Base-by-base conservation (phyloP, 164 flowering plant genomes). In the Sextonia rubra region DNA sequence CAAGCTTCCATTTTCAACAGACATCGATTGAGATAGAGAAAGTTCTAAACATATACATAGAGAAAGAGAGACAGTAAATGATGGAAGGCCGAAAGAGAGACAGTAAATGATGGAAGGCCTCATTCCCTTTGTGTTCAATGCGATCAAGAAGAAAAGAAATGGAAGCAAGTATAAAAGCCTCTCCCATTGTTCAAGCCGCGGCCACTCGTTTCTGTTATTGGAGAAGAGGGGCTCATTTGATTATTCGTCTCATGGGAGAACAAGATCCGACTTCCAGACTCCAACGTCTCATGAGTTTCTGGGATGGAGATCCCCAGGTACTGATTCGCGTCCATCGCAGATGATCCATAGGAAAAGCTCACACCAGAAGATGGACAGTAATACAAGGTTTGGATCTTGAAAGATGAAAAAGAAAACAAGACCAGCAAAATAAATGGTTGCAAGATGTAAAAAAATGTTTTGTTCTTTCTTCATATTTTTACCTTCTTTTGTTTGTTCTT, bases 21-120 rank as follows among this genome's bases (percentile, higher is more conserved):
- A 52, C 17, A 52, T 18, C 58, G 58, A 52, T 52, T 52, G 4
- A 24, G 47, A 24, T n/a, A 23, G 70, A 24, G 23, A 48, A n/a
- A n/a, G n/a, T n/a, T n/a, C n/a, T n/a, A n/a, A n/a, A n/a, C n/a
- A 12, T 9, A 48, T 47, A 48, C 12, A 12, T 32, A 52, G 18
- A 49, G 5, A 55, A 4, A 15, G 20, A 37, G 44, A 37, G 44
- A 37, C 11, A 37, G 22, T 11, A 5, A 25, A 18, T 24, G 9
- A 82, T 84, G 85, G 87, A 84, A 68, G 87, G 87, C 12, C 73
- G n/a, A n/a, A n/a, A n/a, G n/a, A n/a, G n/a, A n/a, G n/a, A n/a
- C n/a, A n/a, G 15, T 7, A 25, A 68, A 18, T 24, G 9, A 82
- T 84, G 85, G 87, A 84, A 68, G 87, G 87, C 12, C 73, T 84